Percentiles rank a stretch among this genome's conserved stretches.
phyloP scores from a whole-genome alignment of 345 rosid species.

The Streptanthus diversifolius region DNA sequence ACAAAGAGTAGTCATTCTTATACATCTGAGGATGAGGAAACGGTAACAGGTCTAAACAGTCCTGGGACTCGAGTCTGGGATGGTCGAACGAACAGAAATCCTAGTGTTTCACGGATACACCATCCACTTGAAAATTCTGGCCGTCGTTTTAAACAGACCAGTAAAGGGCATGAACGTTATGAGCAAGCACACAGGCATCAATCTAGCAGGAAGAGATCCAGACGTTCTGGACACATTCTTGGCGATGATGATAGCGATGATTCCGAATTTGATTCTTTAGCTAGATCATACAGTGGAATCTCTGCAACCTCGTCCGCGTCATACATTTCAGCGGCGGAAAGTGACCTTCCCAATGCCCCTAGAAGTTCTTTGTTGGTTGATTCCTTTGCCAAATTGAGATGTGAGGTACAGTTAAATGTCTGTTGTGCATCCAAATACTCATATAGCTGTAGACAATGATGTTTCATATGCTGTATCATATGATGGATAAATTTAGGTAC shows the following conservation, averaged over 20 bases:
- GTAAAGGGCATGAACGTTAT: conserved; percentile 50
- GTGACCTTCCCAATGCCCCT: conserved; percentile 41
- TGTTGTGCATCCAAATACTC: neutral
- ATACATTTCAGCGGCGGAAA: conserved; percentile 43
- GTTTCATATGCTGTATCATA: neutral
- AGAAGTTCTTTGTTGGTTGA: conserved; percentile 60
- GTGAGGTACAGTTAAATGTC: conserved; percentile 65
- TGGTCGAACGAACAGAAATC: conserved; percentile 76
- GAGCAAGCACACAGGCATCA: conserved; percentile 45
- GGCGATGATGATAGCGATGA: conserved; percentile 65
- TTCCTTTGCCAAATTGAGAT: conserved; percentile 80
- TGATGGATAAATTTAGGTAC: conserved; percentile 29
- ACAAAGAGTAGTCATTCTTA: conserved; percentile 55
- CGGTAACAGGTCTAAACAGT: conserved; percentile 75
- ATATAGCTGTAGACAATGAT: conserved; percentile 4
- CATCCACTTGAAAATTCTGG: conserved; percentile 91
- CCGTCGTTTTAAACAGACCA: conserved; percentile 41
- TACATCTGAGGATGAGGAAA: conserved; percentile 87
- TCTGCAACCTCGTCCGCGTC: conserved; percentile 69
- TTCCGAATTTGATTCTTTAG: conserved; percentile 58
- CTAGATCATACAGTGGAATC: conserved; percentile 61
- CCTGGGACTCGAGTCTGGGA: conserved; percentile 99
- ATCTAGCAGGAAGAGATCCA: conserved; percentile 68
- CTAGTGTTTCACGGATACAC: conserved; percentile 65
- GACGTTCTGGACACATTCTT: conserved; percentile 66